phyloP scores from a whole-genome alignment of 495 filamentous ascomycete genomes.

The Penicillium dipodomyicola region DNA sequence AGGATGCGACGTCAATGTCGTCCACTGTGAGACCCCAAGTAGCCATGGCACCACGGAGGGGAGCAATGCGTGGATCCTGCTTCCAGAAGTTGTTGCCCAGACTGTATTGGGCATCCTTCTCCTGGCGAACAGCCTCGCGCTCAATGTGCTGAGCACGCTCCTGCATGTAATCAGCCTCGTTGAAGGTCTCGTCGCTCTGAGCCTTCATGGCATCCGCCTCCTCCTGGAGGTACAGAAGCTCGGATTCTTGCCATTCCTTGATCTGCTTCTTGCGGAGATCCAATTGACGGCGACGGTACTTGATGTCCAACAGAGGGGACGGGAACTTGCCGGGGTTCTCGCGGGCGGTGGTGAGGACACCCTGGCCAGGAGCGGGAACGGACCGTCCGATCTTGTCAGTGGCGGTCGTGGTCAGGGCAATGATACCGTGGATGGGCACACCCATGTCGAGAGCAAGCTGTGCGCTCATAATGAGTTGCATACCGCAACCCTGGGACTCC shows the following conservation, averaged over 20 bases:
- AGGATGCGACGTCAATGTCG: constrained; percentile 90
- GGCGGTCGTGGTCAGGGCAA: constrained; percentile 93
- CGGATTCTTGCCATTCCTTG: constrained; percentile 91
- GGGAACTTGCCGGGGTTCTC: constrained; percentile 89
- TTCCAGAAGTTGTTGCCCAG: constrained; percentile 99
- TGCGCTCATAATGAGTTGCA: constrained; percentile 98
- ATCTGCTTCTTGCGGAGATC: constrained; percentile 89
- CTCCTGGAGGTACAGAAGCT: constrained; percentile 87
- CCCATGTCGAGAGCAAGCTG: constrained; percentile 97
- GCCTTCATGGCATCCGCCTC: constrained; percentile 90
- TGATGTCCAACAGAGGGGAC: constrained; percentile 92
- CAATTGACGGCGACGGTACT: constrained; percentile 92
- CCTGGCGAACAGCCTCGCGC: constrained; percentile 83
- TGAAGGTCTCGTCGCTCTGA: constrained; percentile 61
- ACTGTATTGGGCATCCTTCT: constrained; percentile 85
- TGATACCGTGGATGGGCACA: constrained; percentile 93
- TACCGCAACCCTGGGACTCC: constrained; percentile 98
- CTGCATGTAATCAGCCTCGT: constrained; percentile 79
- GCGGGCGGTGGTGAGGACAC: constrained; percentile 95
- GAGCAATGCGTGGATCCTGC: constrained; percentile 86
- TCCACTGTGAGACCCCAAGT: constrained; percentile 98
- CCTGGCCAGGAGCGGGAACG: constrained; percentile 92
- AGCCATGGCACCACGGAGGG: constrained; percentile 88
- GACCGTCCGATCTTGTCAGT: constrained; percentile 99
- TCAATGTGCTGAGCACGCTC: constrained; percentile 85